These are phyloP conservation scores for Medicago truncatula DNA, from an alignment of 306 rosid genomes.

Conservation along the genomic window DNA sequence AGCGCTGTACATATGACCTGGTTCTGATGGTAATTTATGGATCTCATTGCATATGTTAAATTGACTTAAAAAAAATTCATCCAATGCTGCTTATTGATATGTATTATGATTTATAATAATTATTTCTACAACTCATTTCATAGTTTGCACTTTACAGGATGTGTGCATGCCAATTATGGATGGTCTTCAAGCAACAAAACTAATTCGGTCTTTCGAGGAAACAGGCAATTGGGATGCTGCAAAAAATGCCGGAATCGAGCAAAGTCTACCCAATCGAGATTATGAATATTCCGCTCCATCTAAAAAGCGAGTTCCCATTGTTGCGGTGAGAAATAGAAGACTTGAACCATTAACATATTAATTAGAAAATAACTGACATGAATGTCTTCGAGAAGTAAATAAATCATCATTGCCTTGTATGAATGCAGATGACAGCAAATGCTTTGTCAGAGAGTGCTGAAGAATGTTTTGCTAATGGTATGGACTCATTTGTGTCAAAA, in stretches of 20 bases:
- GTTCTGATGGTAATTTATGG: constrained; percentile 74
- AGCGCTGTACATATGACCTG: constrained; percentile 60
- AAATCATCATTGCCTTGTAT: constrained; percentile 6
- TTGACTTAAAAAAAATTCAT: neutral
- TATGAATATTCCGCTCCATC: constrained; percentile 35
- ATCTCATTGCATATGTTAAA: constrained; percentile 4
- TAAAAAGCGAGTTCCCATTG: constrained; percentile 63
- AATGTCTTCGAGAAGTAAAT: constrained; percentile 15
- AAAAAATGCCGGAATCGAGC: constrained; percentile 64
- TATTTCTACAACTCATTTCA: neutral
- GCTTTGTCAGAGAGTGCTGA: constrained; percentile 90
- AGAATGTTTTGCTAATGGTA: constrained; percentile 82
- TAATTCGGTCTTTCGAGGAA: constrained; percentile 90
- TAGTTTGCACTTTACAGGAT: constrained; percentile 59
- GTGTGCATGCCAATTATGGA: constrained; percentile 94
- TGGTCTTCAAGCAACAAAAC: constrained; percentile 86
- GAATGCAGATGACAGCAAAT: constrained; percentile 94
- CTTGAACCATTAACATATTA: neutral
- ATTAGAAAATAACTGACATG: neutral
- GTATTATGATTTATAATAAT: neutral
- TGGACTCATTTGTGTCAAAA: constrained; percentile 94
- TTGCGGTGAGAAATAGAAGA: constrained; percentile 65
- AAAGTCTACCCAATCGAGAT: constrained; percentile 29
- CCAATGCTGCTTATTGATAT: constrained; percentile 1
- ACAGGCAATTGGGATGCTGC: constrained; percentile 90